Conservation (phyloP, 2,329 filamentous ascomycete genomes). For the Penicillium sp. region DNA sequence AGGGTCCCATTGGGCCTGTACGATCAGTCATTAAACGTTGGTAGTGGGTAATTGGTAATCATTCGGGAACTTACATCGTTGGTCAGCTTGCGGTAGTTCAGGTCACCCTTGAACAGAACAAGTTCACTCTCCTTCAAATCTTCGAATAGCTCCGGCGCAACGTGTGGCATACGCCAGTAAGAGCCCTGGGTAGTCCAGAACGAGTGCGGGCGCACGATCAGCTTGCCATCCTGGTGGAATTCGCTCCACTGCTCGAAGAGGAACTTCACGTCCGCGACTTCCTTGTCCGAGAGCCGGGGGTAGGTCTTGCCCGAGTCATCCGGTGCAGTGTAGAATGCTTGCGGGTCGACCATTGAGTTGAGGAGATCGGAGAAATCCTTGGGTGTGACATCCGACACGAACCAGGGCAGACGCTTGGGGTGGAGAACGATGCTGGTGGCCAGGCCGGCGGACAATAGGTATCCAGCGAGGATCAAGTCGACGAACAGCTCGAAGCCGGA, state of each 20-base stretch:
- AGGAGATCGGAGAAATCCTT: slow-evolving; percentile 80
- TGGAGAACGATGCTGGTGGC: slow-evolving; percentile 84
- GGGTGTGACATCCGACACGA: slow-evolving; percentile 90
- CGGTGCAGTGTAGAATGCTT: slow-evolving; percentile 71
- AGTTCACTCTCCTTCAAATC: slow-evolving; percentile 80
- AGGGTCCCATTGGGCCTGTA: slow-evolving; percentile 70
- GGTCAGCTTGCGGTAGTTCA: slow-evolving; percentile 92
- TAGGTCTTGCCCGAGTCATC: slow-evolving; percentile 58
- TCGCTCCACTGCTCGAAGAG: slow-evolving; percentile 76
- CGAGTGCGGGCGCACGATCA: slow-evolving; percentile 73
- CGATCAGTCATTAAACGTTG: background rate
- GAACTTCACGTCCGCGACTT: slow-evolving; percentile 63
- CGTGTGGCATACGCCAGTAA: slow-evolving; percentile 77
- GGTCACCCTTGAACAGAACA: slow-evolving; percentile 92
- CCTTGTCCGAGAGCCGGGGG: slow-evolving; percentile 59
- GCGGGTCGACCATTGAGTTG: slow-evolving; percentile 69
- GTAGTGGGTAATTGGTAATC: no score
- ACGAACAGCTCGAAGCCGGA: slow-evolving; percentile 97
- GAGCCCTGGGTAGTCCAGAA: slow-evolving; percentile 90
- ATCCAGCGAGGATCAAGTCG: slow-evolving; percentile 86
- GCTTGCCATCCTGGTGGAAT: slow-evolving; percentile 75
- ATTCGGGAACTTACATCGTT: slow-evolving; percentile 63
- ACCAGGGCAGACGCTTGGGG: slow-evolving; percentile 95
- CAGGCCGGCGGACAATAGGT: slow-evolving; percentile 75
- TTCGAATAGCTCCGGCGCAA: slow-evolving; percentile 62